Conservation (phyloP, 2,329 filamentous ascomycete genomes). For the Atkinsonella texensis region DNA sequence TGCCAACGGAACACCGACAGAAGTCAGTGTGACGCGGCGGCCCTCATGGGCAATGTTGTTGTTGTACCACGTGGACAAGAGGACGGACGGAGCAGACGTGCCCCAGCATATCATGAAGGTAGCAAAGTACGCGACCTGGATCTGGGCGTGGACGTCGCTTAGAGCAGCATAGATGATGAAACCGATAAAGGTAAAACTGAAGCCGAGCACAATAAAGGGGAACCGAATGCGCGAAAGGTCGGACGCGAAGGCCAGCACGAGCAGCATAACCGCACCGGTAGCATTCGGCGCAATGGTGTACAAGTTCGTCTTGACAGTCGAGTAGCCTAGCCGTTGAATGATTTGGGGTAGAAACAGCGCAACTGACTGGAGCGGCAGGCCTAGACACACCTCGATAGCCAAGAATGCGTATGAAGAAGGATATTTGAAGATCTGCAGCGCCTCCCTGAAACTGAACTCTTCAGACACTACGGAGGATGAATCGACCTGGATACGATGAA, state of each 20-base stretch:
- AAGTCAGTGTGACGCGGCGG: constrained; percentile 56
- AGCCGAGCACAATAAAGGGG: constrained; percentile 63
- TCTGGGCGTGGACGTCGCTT: constrained; percentile 43
- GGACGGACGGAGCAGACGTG: constrained; percentile 60
- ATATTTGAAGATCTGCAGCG: constrained; percentile 37
- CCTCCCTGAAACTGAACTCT: constrained; percentile 36
- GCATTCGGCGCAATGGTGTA: constrained; percentile 75
- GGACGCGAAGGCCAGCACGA: constrained; percentile 60
- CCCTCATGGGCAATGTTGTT: constrained; percentile 74
- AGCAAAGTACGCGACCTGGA: constrained; percentile 62
- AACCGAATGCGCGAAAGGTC: constrained; percentile 56
- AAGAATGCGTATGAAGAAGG: constrained; percentile 38
- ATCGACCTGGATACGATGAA: constrained; percentile 64
- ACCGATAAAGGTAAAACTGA: constrained; percentile 61
- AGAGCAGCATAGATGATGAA: constrained; percentile 71
- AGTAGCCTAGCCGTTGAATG: constrained; percentile 34
- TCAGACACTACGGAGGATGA: constrained; percentile 51
- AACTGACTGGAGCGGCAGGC: constrained; percentile 45
- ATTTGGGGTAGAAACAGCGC: constrained; percentile 44
- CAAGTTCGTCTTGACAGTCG: constrained; percentile 54
- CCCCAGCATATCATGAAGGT: constrained; percentile 79
- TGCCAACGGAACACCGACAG: constrained; percentile 60
- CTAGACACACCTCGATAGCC: constrained; percentile 45
- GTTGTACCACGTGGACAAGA: constrained; percentile 58
- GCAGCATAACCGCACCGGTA: constrained; percentile 57